Evolutionary conservation across 345 rosid genomes (phyloP).

Genomic region (Sisymbrium irio): DNA sequence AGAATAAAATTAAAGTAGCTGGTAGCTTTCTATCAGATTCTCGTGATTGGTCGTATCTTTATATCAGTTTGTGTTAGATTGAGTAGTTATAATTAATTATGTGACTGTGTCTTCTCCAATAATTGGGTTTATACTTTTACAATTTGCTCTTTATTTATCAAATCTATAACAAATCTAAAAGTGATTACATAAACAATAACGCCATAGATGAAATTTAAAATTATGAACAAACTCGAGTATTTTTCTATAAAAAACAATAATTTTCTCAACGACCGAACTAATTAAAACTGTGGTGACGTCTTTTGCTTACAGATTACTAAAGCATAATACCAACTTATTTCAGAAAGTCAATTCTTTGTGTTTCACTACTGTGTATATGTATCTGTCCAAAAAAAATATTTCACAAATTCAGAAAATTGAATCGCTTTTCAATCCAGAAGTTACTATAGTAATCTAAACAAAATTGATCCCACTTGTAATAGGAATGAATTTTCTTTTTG

Average conservation of each 20-base stretch:
- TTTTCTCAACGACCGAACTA: neutral
- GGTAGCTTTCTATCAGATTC: neutral
- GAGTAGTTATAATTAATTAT: neutral
- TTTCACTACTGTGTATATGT: neutral
- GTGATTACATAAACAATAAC: neutral
- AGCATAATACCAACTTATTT: too few relatives aligned
- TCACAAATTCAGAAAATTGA: neutral
- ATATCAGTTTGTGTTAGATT: constrained; percentile 3
- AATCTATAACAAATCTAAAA: neutral
- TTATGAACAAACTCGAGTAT: neutral
- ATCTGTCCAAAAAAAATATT: too few relatives aligned
- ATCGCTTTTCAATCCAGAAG: neutral
- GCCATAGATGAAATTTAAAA: neutral
- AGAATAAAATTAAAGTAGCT: neutral
- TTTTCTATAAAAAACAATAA: neutral
- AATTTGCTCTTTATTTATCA: too few relatives aligned
- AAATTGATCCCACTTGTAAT: constrained; percentile 11
- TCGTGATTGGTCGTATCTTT: constrained; percentile 14
- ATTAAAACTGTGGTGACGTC: constrained; percentile 21
- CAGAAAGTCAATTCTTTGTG: neutral
- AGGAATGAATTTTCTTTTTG: neutral
- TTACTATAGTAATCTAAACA: too few relatives aligned
- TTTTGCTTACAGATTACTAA: neutral
- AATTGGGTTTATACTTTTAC: neutral
- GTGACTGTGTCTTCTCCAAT: constrained; percentile 13